A percentile compares a stretch with the other conserved stretches of the same genome.
Conservation (phyloP, 768 basidiomycete genomes). For the Leccinum boreale region DNA sequence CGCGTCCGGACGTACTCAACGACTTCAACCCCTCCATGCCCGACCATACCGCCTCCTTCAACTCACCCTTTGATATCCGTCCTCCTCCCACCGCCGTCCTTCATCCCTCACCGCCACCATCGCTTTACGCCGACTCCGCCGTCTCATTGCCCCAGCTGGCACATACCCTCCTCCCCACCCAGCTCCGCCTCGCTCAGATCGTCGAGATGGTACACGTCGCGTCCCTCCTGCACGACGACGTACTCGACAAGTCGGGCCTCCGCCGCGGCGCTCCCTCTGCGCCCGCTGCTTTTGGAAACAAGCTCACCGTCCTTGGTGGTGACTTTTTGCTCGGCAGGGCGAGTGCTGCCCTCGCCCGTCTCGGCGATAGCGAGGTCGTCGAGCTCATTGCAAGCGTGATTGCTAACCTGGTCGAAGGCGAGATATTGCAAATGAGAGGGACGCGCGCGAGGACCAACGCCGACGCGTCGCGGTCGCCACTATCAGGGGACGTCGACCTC, state of each 20-base stretch:
- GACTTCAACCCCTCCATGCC: slow-evolving; percentile 91
- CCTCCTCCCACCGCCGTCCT: slow-evolving; percentile 25
- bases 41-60: slow-evolving; percentile 69
- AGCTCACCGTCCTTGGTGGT: slow-evolving; percentile 89
- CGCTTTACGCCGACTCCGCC: slow-evolving; percentile 16
- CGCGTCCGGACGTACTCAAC: slow-evolving; percentile 75
- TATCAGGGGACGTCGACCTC: slow-evolving; percentile 14
- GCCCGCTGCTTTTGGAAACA: slow-evolving; percentile 82
- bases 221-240: slow-evolving; percentile 88
- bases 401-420: slow-evolving; percentile 94
- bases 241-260: slow-evolving; percentile 70
- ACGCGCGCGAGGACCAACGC: neutral
- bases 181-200: slow-evolving; percentile 90
- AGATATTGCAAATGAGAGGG: slow-evolving; percentile 71
- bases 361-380: slow-evolving; percentile 87
- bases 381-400: slow-evolving; percentile 92
- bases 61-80: slow-evolving; percentile 50
- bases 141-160: slow-evolving; percentile 32
- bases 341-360: slow-evolving; percentile 78
- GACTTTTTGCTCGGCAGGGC: slow-evolving; percentile 95
- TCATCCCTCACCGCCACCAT: slow-evolving; percentile 27
- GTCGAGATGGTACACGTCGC: slow-evolving; percentile 99
- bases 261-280: slow-evolving; percentile 70
- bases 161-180: slow-evolving; percentile 65
- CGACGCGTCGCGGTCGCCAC: neutral